Evolutionary conservation across 371 early-diverging fungal genomes (phyloP).

Genomic region (Rozella allomycis): DNA sequence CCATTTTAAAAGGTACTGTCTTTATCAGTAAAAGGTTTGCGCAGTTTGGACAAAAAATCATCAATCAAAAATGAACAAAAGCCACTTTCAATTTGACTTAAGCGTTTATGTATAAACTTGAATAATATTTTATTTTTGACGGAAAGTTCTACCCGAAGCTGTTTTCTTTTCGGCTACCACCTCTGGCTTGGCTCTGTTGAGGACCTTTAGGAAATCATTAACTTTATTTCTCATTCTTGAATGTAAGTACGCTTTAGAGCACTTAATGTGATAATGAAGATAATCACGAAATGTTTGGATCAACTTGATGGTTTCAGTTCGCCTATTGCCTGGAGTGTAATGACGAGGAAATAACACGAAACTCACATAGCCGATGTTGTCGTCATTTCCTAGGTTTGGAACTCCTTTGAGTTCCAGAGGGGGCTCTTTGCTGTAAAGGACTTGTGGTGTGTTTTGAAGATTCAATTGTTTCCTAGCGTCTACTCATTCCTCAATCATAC

Average conservation of each 20-base stretch:
- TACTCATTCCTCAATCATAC: constrained; percentile 62
- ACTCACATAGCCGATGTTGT: constrained; percentile 70
- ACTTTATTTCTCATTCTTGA: constrained; percentile 90
- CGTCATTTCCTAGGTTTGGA: constrained; percentile 41
- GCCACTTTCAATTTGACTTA: too few relatives aligned
- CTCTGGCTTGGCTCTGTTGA: constrained; percentile 92
- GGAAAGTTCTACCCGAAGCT: constrained; percentile 18
- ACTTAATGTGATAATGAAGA: constrained; percentile 95
- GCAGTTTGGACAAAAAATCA: constrained; percentile 61
- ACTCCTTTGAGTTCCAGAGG: constrained; percentile 77
- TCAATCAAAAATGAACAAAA: too few relatives aligned
- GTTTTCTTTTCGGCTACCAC: constrained; percentile 61
- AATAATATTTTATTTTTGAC: neutral
- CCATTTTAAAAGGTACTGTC: too few relatives aligned
- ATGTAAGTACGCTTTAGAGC: constrained; percentile 95
- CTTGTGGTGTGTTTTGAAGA: constrained; percentile 86
- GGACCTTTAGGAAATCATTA: constrained; percentile 80
- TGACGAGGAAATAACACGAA: constrained; percentile 94
- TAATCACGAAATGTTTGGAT: constrained; percentile 93
- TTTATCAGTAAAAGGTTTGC: constrained; percentile 55
- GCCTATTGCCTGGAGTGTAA: constrained; percentile 40
- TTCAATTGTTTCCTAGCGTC: constrained; percentile 77
- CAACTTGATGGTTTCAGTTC: constrained; percentile 68
- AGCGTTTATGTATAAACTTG: too few relatives aligned
- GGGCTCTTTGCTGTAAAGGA: constrained; percentile 77